Percentiles rank a stretch among this genome's conserved stretches.
phyloP scores from a whole-genome alignment of 768 basidiomycete species.

The Hericium rajendrae region DNA sequence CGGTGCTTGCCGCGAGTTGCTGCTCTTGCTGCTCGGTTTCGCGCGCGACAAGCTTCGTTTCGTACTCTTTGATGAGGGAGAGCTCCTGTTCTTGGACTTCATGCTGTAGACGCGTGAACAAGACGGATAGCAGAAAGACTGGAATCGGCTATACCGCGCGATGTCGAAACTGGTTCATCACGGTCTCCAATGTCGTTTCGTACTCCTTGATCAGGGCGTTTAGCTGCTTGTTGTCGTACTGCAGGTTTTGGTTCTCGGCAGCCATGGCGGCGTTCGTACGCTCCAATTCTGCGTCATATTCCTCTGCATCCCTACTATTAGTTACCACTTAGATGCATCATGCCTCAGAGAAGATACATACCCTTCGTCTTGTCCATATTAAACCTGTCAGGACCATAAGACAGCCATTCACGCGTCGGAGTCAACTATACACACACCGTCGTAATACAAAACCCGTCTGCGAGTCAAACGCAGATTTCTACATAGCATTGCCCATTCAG shows the following conservation, averaged over 20 bases:
- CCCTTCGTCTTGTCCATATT: constrained; percentile 86
- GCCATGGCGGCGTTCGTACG: constrained; percentile 74
- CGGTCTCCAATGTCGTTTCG: constrained; percentile 88
- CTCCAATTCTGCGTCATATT: constrained; percentile 84
- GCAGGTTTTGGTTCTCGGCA: constrained; percentile 74
- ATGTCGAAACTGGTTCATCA: constrained; percentile 88
- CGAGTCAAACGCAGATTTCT: constrained; percentile 83
- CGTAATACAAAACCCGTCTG: constrained; percentile 90
- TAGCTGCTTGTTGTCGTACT: constrained; percentile 95
- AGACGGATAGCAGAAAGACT: background rate
- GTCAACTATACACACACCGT: constrained; percentile 34
- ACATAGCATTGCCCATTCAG: background rate
- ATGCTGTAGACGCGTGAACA: constrained; percentile 41
- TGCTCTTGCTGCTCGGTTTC: constrained; percentile 58
- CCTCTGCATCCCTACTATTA: constrained; percentile 43
- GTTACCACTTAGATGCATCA: background rate
- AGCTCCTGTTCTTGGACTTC: constrained; percentile 91
- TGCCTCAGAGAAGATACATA: constrained; percentile 18
- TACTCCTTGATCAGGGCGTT: constrained; percentile 89
- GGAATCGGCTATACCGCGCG: constrained; percentile 66
- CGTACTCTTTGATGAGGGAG: constrained; percentile 83
- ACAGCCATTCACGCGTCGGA: background rate
- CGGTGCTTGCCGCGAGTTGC: constrained; percentile 52
- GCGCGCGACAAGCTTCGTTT: constrained; percentile 66
- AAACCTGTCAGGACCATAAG: constrained; percentile 38